A percentile compares a stretch with the other conserved stretches of the same genome.
phyloP scores from a whole-genome alignment of 495 filamentous ascomycete genomes.

The Filosporella fistucella region DNA sequence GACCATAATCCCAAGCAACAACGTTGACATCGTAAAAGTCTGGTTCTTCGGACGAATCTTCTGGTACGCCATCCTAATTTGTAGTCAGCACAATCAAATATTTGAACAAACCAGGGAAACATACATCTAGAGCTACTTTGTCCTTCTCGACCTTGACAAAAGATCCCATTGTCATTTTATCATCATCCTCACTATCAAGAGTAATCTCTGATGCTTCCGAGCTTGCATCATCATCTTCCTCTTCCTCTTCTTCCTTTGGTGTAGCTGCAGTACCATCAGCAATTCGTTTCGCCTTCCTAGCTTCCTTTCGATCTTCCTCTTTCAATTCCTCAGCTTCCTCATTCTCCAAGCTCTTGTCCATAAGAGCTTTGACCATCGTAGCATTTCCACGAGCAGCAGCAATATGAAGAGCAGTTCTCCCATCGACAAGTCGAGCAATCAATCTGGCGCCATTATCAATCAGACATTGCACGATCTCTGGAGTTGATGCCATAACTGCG shows the following conservation, averaged over 20 bases:
- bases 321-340: slow-evolving; percentile 60
- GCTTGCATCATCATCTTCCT: slow-evolving; percentile 36
- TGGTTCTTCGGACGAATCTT: slow-evolving; percentile 58
- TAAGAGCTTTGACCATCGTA: slow-evolving; percentile 64
- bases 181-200: slow-evolving; percentile 14
- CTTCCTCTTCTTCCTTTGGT: slow-evolving; percentile 28
- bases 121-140: slow-evolving; percentile 26
- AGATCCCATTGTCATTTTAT: slow-evolving; percentile 50
- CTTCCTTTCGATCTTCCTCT: slow-evolving; percentile 32
- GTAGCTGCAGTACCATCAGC: slow-evolving; percentile 2
- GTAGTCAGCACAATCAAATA: neutral
- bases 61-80: slow-evolving; percentile 22
- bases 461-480: slow-evolving; percentile 63
- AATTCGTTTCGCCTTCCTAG: slow-evolving; percentile 18
- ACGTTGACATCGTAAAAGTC: slow-evolving; percentile 77
- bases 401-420: slow-evolving; percentile 72
- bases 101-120: slow-evolving; percentile 11
- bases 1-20: slow-evolving; percentile 67
- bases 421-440: slow-evolving; percentile 68
- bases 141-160: slow-evolving; percentile 52
- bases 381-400: slow-evolving; percentile 63
- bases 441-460: slow-evolving; percentile 71
- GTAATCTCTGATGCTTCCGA: slow-evolving; percentile 29
- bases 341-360: slow-evolving; percentile 65
- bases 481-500: slow-evolving; percentile 60